Evolutionary conservation across 2,329 filamentous ascomycete genomes (phyloP), one percentile per base, ranked within the genome.

Genomic region (Fusarium longipes): DNA sequence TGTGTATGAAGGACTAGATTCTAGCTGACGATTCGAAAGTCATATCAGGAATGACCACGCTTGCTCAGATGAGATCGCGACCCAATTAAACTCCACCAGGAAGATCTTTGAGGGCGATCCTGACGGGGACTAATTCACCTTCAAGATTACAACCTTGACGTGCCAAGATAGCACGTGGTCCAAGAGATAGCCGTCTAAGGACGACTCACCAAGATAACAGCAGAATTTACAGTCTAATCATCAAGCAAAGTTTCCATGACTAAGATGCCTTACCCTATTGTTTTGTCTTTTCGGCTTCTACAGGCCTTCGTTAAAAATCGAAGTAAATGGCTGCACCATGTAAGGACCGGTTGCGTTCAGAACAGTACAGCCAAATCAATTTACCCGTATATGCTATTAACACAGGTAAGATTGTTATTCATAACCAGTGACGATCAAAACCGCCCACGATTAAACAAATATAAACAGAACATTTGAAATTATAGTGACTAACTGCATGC

Each of bases 61-160:
- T 45, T 50, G 40, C 49, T 32, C 4, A 60, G 56, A 35, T 35
- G 20, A 56, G 35, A 43, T 18, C 38, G 12, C 30, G 39, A 20
- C 43, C 35, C 47, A 15, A 35, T 49, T 56, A 39, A 42, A 53
- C 35, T 69, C 57, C 53, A 67, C 29, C 8, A 32, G 42, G 39
- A 42, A 50, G 39, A 51, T 56, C n/a, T 36, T n/a, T 30, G 29
- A 39, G 51, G 51, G 25, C 32, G 22, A 50, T 42, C 39, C 52
- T 39, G 42, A 49, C 22, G 29, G 35, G 30, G 33, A 43, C 40
- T 42, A 49, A 15, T 29, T 43, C 25, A 36, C 36, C 9, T 33
- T 22, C 27, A 35, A 52, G 35, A 33, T 20, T 20, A 8, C 29
- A n/a, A 25, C 18, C 35, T 50, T 35, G 44, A 35, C 30, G 17